Conservation (phyloP, 1,284 basidiomycete genomes). For the Trichosporon coremiiforme region DNA sequence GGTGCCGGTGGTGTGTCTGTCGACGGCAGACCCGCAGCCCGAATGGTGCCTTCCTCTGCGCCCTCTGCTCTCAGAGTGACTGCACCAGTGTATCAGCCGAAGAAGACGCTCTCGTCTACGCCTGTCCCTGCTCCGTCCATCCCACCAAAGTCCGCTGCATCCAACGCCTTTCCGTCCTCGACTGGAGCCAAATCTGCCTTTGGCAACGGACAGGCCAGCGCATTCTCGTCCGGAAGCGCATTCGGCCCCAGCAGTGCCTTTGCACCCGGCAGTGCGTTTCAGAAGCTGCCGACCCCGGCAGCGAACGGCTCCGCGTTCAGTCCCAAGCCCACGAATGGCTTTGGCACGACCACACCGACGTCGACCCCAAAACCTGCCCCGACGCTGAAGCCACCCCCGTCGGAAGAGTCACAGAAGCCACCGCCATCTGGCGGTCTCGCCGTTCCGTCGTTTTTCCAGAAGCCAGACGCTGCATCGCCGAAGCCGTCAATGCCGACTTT, state of each 20-base stretch:
- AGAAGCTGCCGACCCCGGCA: background rate
- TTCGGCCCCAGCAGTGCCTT: slow-evolving; percentile 2
- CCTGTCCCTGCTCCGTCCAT: background rate
- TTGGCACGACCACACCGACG: background rate
- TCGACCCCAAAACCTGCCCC: background rate
- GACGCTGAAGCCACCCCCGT: background rate
- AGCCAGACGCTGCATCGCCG: background rate
- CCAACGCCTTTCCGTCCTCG: slow-evolving; percentile 5
- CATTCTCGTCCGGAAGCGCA: background rate
- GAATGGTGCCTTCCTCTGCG: slow-evolving; percentile 7
- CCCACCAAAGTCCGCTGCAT: background rate
- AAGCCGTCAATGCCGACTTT: slow-evolving; percentile 15
- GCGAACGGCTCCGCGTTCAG: slow-evolving; percentile 4
- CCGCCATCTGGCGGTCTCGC: background rate
- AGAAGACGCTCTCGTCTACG: background rate
- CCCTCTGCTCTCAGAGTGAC: background rate
- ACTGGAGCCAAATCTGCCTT: background rate
- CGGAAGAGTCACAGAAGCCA: background rate
- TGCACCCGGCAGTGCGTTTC: slow-evolving; percentile 16
- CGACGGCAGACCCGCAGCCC: slow-evolving; percentile 21
- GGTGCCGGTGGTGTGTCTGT: slow-evolving; percentile 60
- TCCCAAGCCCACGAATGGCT: background rate
- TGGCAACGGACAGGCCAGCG: background rate
- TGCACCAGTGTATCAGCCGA: slow-evolving; percentile 14
- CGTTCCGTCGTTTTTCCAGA: background rate